These are phyloP conservation scores for Barnettozyma populi DNA, from an alignment of 805 yeast species.

Conservation along the genomic window DNA sequence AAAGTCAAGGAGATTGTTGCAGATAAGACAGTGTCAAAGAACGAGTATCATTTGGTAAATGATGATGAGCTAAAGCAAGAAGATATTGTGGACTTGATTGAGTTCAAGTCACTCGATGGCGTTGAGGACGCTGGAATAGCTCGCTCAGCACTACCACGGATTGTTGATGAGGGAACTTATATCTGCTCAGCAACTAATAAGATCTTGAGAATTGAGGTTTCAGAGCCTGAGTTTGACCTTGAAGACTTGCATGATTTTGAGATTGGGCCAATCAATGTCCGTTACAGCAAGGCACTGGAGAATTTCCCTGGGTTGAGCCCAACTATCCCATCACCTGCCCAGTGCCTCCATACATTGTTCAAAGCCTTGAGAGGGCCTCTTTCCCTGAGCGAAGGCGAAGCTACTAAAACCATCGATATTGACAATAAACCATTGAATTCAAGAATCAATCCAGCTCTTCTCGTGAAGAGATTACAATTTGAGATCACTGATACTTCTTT, in stretches of 20 bases:
- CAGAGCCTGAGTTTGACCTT: conserved; percentile 42
- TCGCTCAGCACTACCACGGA: conserved; percentile 27
- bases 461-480: conserved; percentile 45
- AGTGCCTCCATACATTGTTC: conserved; percentile 55
- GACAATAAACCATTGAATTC: conserved; percentile 48
- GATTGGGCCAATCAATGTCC: conserved; percentile 41
- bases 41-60: conserved; percentile 27
- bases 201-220: conserved; percentile 48
- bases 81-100: conserved; percentile 28
- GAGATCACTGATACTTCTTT: conserved; percentile 29
- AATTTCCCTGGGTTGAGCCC: conserved; percentile 24
- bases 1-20: conserved; percentile 23
- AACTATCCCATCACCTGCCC: conserved; percentile 44
- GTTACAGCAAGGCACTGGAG: conserved; percentile 39
- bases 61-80: conserved; percentile 18
- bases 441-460: conserved; percentile 49
- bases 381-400: conserved; percentile 35
- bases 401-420: conserved; percentile 50
- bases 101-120: conserved; percentile 14
- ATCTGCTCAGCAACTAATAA: conserved; percentile 41
- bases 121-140: conserved; percentile 11
- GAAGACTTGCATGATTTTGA: conserved; percentile 45
- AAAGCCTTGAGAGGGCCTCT: conserved; percentile 68
- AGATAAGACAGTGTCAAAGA: conserved; percentile 21
- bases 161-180: conserved; percentile 43